These are phyloP conservation scores for Cajanus cajan DNA, from an alignment of 306 rosid genomes.

Conservation along the genomic window DNA sequence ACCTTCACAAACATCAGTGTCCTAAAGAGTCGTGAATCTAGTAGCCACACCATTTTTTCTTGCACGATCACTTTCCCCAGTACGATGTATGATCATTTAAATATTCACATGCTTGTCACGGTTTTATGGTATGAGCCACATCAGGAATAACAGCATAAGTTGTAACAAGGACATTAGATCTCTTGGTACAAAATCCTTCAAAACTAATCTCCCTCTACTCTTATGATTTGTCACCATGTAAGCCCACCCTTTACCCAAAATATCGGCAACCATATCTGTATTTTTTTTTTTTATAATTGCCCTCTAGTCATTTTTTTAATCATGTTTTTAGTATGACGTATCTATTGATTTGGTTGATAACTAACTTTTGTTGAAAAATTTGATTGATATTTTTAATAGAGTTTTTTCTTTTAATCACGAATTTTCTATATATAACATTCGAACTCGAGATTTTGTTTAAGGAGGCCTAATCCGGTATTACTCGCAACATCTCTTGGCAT, in stretches of 20 bases:
- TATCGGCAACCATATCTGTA: conserved; percentile 2
- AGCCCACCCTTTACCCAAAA: conserved; percentile 22
- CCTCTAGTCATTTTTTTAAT: too few relatives aligned
- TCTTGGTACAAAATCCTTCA: conserved; percentile 77
- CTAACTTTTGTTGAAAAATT: too few relatives aligned
- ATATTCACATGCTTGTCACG: conserved; percentile 62
- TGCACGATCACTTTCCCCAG: conserved; percentile 38
- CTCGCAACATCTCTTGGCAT: too few relatives aligned
- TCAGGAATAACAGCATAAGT: conserved; percentile 75
- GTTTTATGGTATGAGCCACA: conserved; percentile 37
- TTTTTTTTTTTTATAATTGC: background rate
- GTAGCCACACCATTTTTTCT: conserved; percentile 38
- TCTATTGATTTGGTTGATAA: too few relatives aligned
- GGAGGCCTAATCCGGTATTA: too few relatives aligned
- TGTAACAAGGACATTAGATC: conserved; percentile 76
- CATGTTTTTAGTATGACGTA: too few relatives aligned
- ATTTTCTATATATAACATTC: too few relatives aligned
- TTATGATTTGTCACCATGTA: conserved; percentile 80
- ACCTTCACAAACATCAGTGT: conserved; percentile 21
- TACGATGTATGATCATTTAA: conserved; percentile 56
- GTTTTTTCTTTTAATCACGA: too few relatives aligned
- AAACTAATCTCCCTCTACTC: conserved; percentile 85
- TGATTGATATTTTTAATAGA: too few relatives aligned
- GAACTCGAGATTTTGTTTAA: too few relatives aligned
- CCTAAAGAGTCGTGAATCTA: conserved; percentile 55